Evolutionary conservation across 129 eudicot species (phyloP), one percentile per base, ranked within the genome.

Genomic region (Scalesia atractyloides): DNA sequence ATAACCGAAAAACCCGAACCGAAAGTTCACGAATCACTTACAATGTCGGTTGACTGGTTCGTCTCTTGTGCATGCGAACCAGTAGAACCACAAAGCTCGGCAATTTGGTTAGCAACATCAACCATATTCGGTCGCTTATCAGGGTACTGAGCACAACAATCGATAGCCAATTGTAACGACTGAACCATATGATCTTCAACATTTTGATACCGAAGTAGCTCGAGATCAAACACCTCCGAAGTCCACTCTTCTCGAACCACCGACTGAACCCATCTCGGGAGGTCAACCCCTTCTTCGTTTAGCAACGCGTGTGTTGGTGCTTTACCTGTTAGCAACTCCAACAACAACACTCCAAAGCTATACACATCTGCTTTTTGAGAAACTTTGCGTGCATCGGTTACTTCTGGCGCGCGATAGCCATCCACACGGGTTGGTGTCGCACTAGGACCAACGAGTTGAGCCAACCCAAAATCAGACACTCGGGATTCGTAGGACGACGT

Each of bases 111-210:
- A 1, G 77, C 69, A n/a, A 91, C 97, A 4, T 91, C 90, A 0
- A 15, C 76, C 89, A 91, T 91, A 20, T 77, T 48, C 5, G 97
- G 97, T 18, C 97, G 83, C 49, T 79, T 88, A 73, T 91, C 97
- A 0, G 97, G 97, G 41, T 85, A 84, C 70, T 91, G 91, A 18
- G 86, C 86, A 22, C 89, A 70, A 68, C 97, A 91, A 22, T 88
- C 96, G 6, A 91, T 82, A 9, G 95, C 97, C 10, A 91, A 81
- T 68, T 91, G 97, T 76, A 91, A 73, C 19, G 86, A 81, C 73
- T 84, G 89, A 60, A 91, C 97, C 97, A 91, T 88, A 71, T 91
- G 93, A 61, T 91, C 97, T 79, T 91, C 97, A 1, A 91, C 87
- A 19, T 79, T 88, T 50, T 88, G 91, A 75, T 88, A 88, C 79